These are phyloP conservation scores for Colletotrichum spaethianum DNA, from an alignment of 2,329 filamentous ascomycete species.

Conservation along the genomic window DNA sequence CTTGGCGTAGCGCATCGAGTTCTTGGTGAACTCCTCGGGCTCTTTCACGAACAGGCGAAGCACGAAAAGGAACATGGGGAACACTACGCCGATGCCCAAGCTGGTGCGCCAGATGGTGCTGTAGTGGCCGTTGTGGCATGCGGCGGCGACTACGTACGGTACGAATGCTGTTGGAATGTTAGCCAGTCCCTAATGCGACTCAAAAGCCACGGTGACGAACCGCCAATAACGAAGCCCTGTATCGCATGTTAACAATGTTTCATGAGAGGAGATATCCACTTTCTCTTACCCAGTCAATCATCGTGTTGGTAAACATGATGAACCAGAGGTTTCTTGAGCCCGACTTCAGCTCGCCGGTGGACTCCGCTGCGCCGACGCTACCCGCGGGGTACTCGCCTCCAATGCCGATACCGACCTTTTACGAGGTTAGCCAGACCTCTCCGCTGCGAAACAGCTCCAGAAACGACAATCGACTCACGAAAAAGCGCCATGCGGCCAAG, in stretches of 20 bases:
- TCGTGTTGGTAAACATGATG: conserved; percentile 89
- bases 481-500: conserved; percentile 87
- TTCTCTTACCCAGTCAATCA: conserved; percentile 75
- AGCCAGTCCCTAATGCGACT: background rate
- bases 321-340: conserved; percentile 93
- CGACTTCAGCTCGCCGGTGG: conserved; percentile 83
- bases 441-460: background rate
- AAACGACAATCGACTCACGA: conserved; percentile 64
- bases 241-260: conserved; percentile 17
- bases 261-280: conserved; percentile 34
- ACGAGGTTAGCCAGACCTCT: conserved; percentile 18
- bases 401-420: conserved; percentile 32
- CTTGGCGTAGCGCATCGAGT: conserved; percentile 75
- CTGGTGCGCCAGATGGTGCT: conserved; percentile 86
- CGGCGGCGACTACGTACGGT: conserved; percentile 67
- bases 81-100: conserved; percentile 84
- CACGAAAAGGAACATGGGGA: conserved; percentile 79
- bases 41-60: conserved; percentile 82
- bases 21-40: conserved; percentile 81
- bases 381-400: conserved; percentile 84
- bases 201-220: conserved; percentile 57
- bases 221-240: conserved; percentile 82
- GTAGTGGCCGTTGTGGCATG: conserved; percentile 72
- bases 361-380: conserved; percentile 86
- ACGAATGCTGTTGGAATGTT: conserved; percentile 11